Evolutionary conservation across 257 asterid species (phyloP), one percentile per base, ranked within the genome.

Genomic region (Solanum pennellii): DNA sequence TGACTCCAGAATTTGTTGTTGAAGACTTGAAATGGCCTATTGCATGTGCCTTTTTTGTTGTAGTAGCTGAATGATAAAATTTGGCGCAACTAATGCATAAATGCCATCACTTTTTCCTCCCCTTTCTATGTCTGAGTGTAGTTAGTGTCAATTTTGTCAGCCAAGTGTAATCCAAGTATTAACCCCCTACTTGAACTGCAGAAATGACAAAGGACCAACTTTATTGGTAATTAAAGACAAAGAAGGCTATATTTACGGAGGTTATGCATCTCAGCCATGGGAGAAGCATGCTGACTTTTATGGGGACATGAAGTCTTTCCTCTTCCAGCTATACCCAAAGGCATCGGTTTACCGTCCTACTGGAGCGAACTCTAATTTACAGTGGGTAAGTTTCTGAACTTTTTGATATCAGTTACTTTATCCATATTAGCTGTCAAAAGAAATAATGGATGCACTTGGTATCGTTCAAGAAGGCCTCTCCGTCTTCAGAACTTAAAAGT

Each of bases 181-280:
- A 69, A 37, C 80, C 31, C 89, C 89, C 92, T 75, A 93, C 89
- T 87, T 93, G 83, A 90, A 89, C 91, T 93, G 93, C 97, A 97
- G 99, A 91, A 89, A 91, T 83, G 90, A 74, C 75, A 87, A 89
- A 83, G 98, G 96, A 39, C 96, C 96, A 8, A 92, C 97, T n/a
- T 84, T 97, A 86, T 72, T 95, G 93, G 91, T 95, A 86, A 92
- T 97, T 88, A 97, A 93, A 90, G 99, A 95, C 89, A 94, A 85
- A 89, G 97, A 97, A 89, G 98, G 98, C 49, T 90, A n/a, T 90
- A 87, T 95, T 37, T 95, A 94, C 85, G 99, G 98, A 86, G 99
- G 99, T 88, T 95, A 93, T 89, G 99, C 98, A 87, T 97, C 99
- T 90, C 99, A 94, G 89, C 93, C 99, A 47, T 95, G 99, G 99